Conservation (phyloP, 2,329 filamentous ascomycete genomes). For the Penicillium verrucosum region DNA sequence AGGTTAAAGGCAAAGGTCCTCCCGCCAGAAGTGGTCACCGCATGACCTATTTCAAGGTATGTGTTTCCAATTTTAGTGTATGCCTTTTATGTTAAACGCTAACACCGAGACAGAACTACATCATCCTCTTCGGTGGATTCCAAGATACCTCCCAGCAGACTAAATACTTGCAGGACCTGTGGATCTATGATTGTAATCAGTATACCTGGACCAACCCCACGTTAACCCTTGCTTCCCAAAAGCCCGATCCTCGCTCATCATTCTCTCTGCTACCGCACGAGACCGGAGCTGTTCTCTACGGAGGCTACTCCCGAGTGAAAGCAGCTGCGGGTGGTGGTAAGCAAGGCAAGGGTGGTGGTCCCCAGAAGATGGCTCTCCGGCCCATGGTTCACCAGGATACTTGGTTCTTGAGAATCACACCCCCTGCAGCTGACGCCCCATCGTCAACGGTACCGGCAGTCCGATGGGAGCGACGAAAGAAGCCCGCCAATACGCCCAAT, state of each 20-base stretch:
- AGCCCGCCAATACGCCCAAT: slow-evolving; percentile 81
- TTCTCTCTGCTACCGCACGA: slow-evolving; percentile 92
- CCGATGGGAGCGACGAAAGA: slow-evolving; percentile 90
- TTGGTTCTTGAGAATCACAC: slow-evolving; percentile 81
- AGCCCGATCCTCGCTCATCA: slow-evolving; percentile 85
- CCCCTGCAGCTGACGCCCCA: slow-evolving; percentile 65
- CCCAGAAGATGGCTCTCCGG: slow-evolving; percentile 68
- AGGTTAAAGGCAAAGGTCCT: slow-evolving; percentile 69
- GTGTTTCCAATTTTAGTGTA: not conserved
- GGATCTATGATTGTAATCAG: slow-evolving; percentile 89
- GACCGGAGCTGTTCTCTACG: slow-evolving; percentile 81
- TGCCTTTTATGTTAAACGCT: not conserved
- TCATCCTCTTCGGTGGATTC: slow-evolving; percentile 92
- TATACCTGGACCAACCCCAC: slow-evolving; percentile 79
- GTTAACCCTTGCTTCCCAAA: slow-evolving; percentile 73
- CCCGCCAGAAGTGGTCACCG: slow-evolving; percentile 86
- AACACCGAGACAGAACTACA: slow-evolving; percentile 62
- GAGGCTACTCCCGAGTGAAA: slow-evolving; percentile 92
- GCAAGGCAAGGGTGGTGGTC: slow-evolving; percentile 59
- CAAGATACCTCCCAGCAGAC: slow-evolving; percentile 95
- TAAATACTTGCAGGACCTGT: slow-evolving; percentile 88
- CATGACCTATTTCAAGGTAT: slow-evolving; percentile 86
- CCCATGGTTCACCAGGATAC: slow-evolving; percentile 93
- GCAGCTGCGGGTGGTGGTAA: slow-evolving; percentile 57
- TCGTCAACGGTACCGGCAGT: slow-evolving; percentile 66